A percentile compares a stretch with the other conserved stretches of the same genome.
phyloP scores from a whole-genome alignment of 768 basidiomycete genomes.

The Trametes coccinea region DNA sequence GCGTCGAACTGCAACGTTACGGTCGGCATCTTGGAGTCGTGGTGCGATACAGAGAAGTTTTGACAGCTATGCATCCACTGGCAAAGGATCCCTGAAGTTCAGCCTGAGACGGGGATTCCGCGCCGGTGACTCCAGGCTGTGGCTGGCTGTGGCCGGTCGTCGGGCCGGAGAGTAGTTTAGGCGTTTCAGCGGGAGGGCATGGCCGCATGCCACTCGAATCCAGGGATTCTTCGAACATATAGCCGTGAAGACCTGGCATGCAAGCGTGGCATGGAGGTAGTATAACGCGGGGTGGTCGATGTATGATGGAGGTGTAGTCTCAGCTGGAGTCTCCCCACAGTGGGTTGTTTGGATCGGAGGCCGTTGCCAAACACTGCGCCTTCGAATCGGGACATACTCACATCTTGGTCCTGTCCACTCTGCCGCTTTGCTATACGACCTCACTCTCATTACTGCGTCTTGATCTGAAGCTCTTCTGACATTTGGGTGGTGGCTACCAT shows the following conservation, averaged over 20 bases:
- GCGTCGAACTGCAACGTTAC: constrained; percentile 41
- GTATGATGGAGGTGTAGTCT: neutral
- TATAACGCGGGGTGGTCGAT: too few relatives aligned
- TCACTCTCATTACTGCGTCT: neutral
- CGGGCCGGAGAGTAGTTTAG: neutral
- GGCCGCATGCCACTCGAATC: too few relatives aligned
- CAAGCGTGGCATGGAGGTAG: too few relatives aligned
- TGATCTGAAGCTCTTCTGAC: neutral
- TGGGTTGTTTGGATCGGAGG: constrained; percentile 31
- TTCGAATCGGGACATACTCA: constrained; percentile 3
- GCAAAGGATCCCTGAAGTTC: too few relatives aligned
- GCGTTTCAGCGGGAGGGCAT: neutral
- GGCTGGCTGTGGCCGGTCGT: neutral
- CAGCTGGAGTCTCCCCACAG: neutral
- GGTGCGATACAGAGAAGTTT: neutral
- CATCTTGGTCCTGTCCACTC: neutral
- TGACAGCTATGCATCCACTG: neutral
- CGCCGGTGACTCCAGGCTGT: constrained; percentile 2
- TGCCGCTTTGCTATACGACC: neutral
- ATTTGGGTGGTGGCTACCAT: neutral
- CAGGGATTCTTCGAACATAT: too few relatives aligned
- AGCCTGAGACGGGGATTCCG: neutral
- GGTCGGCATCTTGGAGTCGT: constrained; percentile 30
- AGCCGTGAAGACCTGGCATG: too few relatives aligned
- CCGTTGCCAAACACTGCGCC: constrained; percentile 25